Percentiles rank a stretch among this genome's conserved stretches.
phyloP scores from a whole-genome alignment of 2,329 filamentous ascomycete genomes.

The Paecilomyces sp. region DNA sequence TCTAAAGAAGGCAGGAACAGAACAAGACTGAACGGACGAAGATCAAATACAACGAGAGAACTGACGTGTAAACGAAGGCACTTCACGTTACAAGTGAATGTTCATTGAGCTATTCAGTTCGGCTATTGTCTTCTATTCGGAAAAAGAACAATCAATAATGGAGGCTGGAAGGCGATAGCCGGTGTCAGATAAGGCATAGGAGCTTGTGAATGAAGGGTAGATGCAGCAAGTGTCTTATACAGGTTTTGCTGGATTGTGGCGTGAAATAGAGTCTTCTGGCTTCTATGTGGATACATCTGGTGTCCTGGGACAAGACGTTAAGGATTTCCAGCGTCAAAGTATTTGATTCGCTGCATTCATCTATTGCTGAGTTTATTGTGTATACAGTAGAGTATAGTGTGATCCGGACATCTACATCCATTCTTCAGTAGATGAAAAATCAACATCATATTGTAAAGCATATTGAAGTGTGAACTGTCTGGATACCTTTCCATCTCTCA shows the following conservation, averaged over 20 bases:
- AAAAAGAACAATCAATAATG: neutral
- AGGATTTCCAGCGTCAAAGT: too few species aligned
- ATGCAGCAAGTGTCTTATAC: neutral
- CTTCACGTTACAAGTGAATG: neutral
- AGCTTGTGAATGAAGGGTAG: neutral
- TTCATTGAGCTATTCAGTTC: neutral
- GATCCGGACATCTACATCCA: too few species aligned
- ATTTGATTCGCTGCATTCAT: too few species aligned
- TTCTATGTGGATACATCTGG: neutral
- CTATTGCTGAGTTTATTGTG: too few species aligned
- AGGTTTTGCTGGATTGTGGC: neutral
- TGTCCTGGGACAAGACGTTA: too few species aligned
- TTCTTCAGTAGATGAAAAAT: too few species aligned
- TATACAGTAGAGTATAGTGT: too few species aligned
- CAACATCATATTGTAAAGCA: too few species aligned
- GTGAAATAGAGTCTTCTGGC: neutral
- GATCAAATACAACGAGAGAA: neutral
- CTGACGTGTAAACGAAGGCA: neutral
- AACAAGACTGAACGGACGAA: neutral
- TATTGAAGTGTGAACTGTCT: too few species aligned
- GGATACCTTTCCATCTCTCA: neutral
- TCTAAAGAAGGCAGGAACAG: neutral
- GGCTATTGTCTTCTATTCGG: neutral
- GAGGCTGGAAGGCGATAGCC: neutral
- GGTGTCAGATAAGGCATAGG: neutral